Evolutionary conservation across 345 rosid genomes (phyloP), one percentile per base, ranked within the genome.

Genomic region (Cochlearia excelsa): DNA sequence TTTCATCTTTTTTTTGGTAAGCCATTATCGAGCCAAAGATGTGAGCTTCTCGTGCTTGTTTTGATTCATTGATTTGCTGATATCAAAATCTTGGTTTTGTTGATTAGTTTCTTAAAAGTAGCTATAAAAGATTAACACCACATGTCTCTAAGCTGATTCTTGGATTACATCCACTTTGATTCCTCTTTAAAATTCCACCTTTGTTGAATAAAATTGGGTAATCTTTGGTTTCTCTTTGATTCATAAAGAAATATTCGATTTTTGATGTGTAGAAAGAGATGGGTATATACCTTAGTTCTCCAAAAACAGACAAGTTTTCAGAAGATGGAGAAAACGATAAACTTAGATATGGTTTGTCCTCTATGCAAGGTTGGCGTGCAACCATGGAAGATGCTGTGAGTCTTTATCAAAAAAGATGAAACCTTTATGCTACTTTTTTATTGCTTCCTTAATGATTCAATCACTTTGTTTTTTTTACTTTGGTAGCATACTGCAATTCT

Each of bases 341-440:
- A 50, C 79, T 88, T 27, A 78, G 74, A 69, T 88, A 69, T 65
- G 96, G 96, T 28, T 59, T 82, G 68, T 83, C 93, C 0, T 85
- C 90, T 41, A 88, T 88, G 93, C 96, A 88, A 72, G 93, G 96
- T 26, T 88, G 96, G 96, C 93, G 90, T 7, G 76, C 88, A 40
- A 79, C 85, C 51, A 88, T 88, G 93, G 96, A 88, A 80, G 93
- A 88, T 67, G 90, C 96, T 31, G 96, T 88, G 59, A 81, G 92
- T 79, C 54, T 35, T 47, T 59, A 3, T 34, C 27, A 23, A 44
- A 16, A 53, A 54, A 57, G 35, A 44, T 70, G 3, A 42, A 57
- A 43, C 37, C 65, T 70, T 62, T 50, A 31, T 27, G 47, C 47
- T 37, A 16, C 23, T 16, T 3, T 10, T 40, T 45, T 33, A 16